These are phyloP conservation scores for Plasmodium relictum DNA, from an alignment of 169 alveolate genomes.

Conservation along the genomic window DNA sequence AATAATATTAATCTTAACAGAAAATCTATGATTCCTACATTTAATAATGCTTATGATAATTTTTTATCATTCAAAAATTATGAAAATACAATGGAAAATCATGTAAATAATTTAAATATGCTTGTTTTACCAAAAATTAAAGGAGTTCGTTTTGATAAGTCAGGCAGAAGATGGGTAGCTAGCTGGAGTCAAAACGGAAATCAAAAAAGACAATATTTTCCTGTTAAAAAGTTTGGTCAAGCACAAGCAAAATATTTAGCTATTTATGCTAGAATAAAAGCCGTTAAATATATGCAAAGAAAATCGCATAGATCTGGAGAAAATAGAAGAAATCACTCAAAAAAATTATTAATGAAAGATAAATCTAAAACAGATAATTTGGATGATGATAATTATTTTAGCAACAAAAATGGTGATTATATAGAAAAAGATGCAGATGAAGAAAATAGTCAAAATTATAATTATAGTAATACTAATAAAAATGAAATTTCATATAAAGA, in stretches of 20 bases:
- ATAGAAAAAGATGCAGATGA: not conserved
- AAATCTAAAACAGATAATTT: slow-evolving; percentile 18
- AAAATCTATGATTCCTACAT: slow-evolving; percentile 7
- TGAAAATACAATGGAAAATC: slow-evolving; percentile 4
- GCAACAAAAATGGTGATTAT: not conserved
- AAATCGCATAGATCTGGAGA: slow-evolving; percentile 18
- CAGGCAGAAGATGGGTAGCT: slow-evolving; percentile 88
- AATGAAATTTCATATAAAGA: not conserved
- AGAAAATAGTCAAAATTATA: slow-evolving; percentile 1
- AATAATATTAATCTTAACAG: not conserved
- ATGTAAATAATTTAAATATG: slow-evolving; percentile 26
- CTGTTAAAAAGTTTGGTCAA: slow-evolving; percentile 86
- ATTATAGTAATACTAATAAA: not conserved
- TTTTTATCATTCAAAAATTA: not conserved
- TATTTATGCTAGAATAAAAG: slow-evolving; percentile 86
- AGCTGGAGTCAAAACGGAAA: slow-evolving; percentile 89
- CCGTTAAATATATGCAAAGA: slow-evolving; percentile 77
- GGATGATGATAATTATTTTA: not conserved
- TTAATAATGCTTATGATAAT: slow-evolving; percentile 1
- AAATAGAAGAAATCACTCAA: slow-evolving; percentile 10
- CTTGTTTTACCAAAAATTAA: slow-evolving; percentile 74
- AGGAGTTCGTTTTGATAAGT: slow-evolving; percentile 87
- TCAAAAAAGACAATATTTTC: slow-evolving; percentile 86
- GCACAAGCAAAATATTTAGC: slow-evolving; percentile 86
- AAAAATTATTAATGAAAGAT: slow-evolving; percentile 13